phyloP scores from a whole-genome alignment of 805 yeast genomes.

The Kluyveromyces siamensis region DNA sequence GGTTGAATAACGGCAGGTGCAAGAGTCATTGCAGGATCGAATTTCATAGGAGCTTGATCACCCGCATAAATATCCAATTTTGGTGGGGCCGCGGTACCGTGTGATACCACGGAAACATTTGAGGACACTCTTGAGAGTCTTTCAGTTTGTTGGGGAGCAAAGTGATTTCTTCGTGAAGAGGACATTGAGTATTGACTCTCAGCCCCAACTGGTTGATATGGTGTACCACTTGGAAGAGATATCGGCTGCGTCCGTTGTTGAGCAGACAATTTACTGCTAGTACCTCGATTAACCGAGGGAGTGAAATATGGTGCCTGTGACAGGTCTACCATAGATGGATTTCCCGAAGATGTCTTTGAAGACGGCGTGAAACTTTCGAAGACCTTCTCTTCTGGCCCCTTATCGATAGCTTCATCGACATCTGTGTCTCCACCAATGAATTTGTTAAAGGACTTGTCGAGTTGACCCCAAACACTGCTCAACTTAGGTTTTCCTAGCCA shows the following conservation, averaged over 20 bases:
- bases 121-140: not conserved
- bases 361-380: constrained; percentile 66
- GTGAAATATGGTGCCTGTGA: constrained; percentile 14
- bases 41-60: not conserved
- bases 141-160: not conserved
- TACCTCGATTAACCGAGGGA: constrained; percentile 10
- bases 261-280: not conserved
- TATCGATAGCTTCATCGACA: constrained; percentile 25
- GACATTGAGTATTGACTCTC: not conserved
- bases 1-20: not conserved
- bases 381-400: constrained; percentile 39
- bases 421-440: constrained; percentile 82
- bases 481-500: constrained; percentile 77
- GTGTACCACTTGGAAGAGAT: not conserved
- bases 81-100: not conserved
- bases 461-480: constrained; percentile 81
- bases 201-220: not conserved
- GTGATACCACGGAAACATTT: not conserved
- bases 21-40: not conserved
- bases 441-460: constrained; percentile 70
- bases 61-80: not conserved
- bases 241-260: not conserved
- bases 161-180: not conserved
- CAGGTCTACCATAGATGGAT: constrained; percentile 34
- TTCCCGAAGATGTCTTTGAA: constrained; percentile 39